A percentile compares a stretch with the other conserved stretches of the same genome.
Conservation (phyloP, 495 filamentous ascomycete species). For the Aspergillus nanangensis region DNA sequence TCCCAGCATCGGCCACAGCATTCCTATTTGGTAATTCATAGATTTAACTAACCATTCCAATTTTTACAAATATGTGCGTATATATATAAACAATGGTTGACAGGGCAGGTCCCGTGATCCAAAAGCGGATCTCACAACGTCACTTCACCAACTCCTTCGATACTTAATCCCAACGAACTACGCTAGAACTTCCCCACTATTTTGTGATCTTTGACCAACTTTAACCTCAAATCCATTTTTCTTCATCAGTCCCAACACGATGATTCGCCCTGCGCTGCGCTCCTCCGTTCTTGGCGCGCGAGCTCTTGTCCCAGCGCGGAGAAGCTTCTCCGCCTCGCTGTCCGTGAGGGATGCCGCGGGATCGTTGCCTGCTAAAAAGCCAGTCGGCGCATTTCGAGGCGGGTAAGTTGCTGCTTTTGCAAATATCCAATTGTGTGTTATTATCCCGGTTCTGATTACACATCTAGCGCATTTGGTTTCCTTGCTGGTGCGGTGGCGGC, state of each 20-base stretch:
- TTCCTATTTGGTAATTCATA: no score
- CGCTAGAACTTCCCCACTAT: no score
- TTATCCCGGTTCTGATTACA: no score
- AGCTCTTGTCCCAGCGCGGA: slow-evolving; percentile 12
- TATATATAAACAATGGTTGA: no score
- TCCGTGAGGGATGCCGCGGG: slow-evolving; percentile 26
- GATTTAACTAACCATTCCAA: no score
- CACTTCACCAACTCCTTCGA: no score
- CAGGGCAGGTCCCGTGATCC: no score
- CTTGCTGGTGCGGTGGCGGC: slow-evolving; percentile 78
- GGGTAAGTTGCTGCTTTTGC: slow-evolving; percentile 66
- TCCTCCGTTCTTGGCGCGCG: slow-evolving; percentile 24
- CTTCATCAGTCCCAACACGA: slow-evolving; percentile 21
- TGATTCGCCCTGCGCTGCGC: slow-evolving; percentile 21
- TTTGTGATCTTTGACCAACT: neutral
- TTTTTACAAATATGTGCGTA: no score
- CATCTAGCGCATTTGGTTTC: slow-evolving; percentile 83
- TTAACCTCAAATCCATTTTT: slow-evolving; percentile 3
- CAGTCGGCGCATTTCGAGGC: slow-evolving; percentile 87
- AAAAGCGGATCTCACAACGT: no score
- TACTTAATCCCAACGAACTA: no score
- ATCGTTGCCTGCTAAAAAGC: slow-evolving; percentile 64
- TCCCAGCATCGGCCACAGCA: no score
- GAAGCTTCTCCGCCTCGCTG: slow-evolving; percentile 32
- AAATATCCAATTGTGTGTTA: no score